Evolutionary conservation across 768 basidiomycete species (phyloP).

Genomic region (Pleurotus salmoneostramineus): DNA sequence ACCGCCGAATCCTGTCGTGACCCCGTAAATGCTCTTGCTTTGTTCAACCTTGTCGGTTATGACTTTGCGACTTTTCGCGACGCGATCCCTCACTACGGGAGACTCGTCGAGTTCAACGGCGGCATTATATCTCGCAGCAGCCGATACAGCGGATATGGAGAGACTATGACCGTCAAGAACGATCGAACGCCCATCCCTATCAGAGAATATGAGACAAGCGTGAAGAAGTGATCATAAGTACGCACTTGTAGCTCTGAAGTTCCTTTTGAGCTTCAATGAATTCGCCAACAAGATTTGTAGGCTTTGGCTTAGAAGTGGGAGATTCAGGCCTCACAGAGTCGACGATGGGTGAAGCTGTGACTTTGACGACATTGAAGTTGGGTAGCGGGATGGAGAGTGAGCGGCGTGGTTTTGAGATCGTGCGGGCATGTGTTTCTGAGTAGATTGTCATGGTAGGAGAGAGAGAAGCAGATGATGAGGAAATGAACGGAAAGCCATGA

Average conservation of each 20-base stretch:
- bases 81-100: conserved; percentile 40
- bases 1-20: conserved; percentile 84
- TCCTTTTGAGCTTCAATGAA: conserved; percentile 61
- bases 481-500: not conserved
- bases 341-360: conserved; percentile 17
- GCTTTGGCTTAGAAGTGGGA: conserved; percentile 14
- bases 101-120: conserved; percentile 48
- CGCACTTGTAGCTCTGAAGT: conserved; percentile 62
- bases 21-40: conserved; percentile 76
- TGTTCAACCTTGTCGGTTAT: conserved; percentile 64
- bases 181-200: conserved; percentile 60
- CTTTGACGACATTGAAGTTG: conserved; percentile 17
- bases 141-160: conserved; percentile 75
- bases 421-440: conserved; percentile 21
- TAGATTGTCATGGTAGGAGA: conserved; percentile 22
- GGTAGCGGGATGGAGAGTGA: conserved; percentile 22
- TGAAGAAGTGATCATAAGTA: not conserved
- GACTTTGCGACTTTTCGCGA: conserved; percentile 60
- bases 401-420: conserved; percentile 12
- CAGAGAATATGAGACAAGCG: conserved; percentile 3
- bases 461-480: conserved; percentile 7
- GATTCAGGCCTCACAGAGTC: conserved; percentile 13
- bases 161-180: conserved; percentile 67
- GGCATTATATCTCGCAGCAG: conserved; percentile 62
- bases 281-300: conserved; percentile 40